These are phyloP conservation scores for Boletales sp. DNA, from an alignment of 768 basidiomycete species.

Conservation along the genomic window DNA sequence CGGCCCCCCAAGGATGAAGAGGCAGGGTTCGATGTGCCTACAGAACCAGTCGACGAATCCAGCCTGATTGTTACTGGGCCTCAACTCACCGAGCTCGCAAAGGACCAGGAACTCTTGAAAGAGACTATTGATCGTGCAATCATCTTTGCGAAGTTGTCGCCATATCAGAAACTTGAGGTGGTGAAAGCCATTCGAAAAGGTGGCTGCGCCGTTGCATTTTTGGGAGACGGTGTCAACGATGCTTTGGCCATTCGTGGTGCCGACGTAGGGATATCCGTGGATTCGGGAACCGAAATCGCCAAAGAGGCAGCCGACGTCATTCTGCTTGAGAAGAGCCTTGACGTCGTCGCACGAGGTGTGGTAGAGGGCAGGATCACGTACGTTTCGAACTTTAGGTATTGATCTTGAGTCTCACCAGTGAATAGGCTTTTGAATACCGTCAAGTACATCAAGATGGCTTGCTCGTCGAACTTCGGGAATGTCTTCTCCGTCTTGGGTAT, in stretches of 20 bases:
- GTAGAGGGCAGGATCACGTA: conserved; percentile 33
- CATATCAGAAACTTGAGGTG: conserved; percentile 32
- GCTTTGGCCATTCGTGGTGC: conserved; percentile 31
- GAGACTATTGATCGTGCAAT: conserved; percentile 30
- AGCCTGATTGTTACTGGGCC: conserved; percentile 27
- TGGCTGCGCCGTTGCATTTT: conserved; percentile 29
- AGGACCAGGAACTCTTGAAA: conserved; percentile 21
- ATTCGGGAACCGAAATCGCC: conserved; percentile 33
- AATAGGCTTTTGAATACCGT: conserved; percentile 33
- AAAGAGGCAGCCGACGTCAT: conserved; percentile 38
- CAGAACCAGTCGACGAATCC: conserved; percentile 15
- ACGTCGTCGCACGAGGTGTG: conserved; percentile 31
- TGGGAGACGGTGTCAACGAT: conserved; percentile 31
- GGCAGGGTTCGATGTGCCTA: conserved; percentile 8
- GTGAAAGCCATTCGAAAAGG: conserved; percentile 29
- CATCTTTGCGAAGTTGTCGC: conserved; percentile 31
- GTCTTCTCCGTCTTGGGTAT: conserved; percentile 31
- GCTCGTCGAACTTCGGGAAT: conserved; percentile 35
- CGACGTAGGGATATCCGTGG: conserved; percentile 32
- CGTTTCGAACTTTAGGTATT: conserved; percentile 2
- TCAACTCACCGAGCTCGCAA: conserved; percentile 26
- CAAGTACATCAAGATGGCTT: conserved; percentile 38
- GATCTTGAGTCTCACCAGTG: conserved; percentile 7
- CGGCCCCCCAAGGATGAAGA: conserved; percentile 25
- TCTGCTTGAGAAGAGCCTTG: conserved; percentile 34